These are phyloP conservation scores for Melampsora abietis-canadensis DNA, from an alignment of 1,284 basidiomycete species.

Conservation along the genomic window DNA sequence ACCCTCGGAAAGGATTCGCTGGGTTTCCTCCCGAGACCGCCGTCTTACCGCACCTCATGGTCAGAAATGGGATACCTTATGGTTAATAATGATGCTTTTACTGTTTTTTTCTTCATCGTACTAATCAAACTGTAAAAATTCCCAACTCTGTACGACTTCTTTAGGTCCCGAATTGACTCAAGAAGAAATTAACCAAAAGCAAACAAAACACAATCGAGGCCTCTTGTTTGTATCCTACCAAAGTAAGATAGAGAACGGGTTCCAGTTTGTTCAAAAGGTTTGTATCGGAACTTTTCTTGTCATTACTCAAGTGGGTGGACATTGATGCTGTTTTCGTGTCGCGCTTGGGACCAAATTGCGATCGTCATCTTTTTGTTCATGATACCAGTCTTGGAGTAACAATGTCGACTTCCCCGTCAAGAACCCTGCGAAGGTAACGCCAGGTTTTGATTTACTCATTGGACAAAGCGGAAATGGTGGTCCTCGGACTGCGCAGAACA, in stretches of 20 bases:
- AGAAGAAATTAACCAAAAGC: background rate
- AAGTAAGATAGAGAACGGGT: constrained; percentile 32
- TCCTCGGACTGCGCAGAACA: constrained; percentile 38
- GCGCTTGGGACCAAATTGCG: too few species aligned
- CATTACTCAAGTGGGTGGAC: too few species aligned
- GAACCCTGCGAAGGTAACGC: constrained; percentile 18
- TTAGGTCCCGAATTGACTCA: constrained; percentile 36
- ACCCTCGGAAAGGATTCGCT: constrained; percentile 26
- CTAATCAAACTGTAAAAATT: too few species aligned
- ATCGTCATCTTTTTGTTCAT: background rate
- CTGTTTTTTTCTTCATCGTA: too few species aligned
- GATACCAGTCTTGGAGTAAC: constrained; percentile 33
- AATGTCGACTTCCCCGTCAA: constrained; percentile 33
- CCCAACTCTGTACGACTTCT: background rate
- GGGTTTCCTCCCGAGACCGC: background rate
- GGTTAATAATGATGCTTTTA: constrained; percentile 2
- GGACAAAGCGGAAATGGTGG: constrained; percentile 17
- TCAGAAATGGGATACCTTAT: constrained; percentile 41
- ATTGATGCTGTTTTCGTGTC: too few species aligned
- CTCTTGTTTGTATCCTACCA: constrained; percentile 42
- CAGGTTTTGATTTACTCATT: constrained; percentile 38
- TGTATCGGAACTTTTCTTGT: too few species aligned
- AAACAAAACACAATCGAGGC: constrained; percentile 36
- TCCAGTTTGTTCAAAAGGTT: constrained; percentile 43
- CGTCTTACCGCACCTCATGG: constrained; percentile 38